Percentiles rank a stretch among this genome's conserved stretches.
phyloP scores from a whole-genome alignment of 305 asterid genomes.

The Fraxinus ornus region DNA sequence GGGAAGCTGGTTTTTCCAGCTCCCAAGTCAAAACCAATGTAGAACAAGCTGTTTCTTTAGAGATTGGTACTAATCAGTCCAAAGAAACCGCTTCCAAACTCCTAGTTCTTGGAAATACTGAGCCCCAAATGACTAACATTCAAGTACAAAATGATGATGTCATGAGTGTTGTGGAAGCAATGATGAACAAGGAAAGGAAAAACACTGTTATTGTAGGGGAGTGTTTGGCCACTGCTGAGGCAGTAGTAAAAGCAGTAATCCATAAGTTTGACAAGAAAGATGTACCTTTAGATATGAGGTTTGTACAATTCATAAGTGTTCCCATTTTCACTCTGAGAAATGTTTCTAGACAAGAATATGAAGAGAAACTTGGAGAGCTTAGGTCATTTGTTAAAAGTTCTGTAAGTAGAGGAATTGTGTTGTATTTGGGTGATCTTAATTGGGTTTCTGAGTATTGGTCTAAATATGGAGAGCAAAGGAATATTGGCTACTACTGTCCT shows the following conservation, averaged over 20 bases:
- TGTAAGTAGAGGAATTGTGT: constrained; percentile 60
- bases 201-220: constrained; percentile 60
- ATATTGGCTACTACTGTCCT: constrained; percentile 42
- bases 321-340: constrained; percentile 59
- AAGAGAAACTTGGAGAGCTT: constrained; percentile 64
- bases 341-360: constrained; percentile 67
- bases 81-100: constrained; percentile 37
- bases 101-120: constrained; percentile 34
- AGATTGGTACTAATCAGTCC: constrained; percentile 23
- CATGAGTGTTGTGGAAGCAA: constrained; percentile 52
- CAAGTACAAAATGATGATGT: constrained; percentile 44
- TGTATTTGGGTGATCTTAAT: constrained; percentile 80
- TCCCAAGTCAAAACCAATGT: constrained; percentile 77
- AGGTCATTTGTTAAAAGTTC: constrained; percentile 65
- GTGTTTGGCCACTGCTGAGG: constrained; percentile 47
- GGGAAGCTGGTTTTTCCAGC: constrained; percentile 94
- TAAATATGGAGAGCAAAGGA: constrained; percentile 44
- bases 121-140: constrained; percentile 25
- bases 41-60: constrained; percentile 52
- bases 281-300: constrained; percentile 54
- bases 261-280: constrained; percentile 63
- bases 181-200: constrained; percentile 57
- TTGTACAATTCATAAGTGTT: constrained; percentile 77
- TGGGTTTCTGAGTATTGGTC: constrained; percentile 89
- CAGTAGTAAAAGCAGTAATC: constrained; percentile 59